Evolutionary conservation across 164 flowering plant genomes (phyloP).

Genomic region (Aristolochia contorta): DNA sequence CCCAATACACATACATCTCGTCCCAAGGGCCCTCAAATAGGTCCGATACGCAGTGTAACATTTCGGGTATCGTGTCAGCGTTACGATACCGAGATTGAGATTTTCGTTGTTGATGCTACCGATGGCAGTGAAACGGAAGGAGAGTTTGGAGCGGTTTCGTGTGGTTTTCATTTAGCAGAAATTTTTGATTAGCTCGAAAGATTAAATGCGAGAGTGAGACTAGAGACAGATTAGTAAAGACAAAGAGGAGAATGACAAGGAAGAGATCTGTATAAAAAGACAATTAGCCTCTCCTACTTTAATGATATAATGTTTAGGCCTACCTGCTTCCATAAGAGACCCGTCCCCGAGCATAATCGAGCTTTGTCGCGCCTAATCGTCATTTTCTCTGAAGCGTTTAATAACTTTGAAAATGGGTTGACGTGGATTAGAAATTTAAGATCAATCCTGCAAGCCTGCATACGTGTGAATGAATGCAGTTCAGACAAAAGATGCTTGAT

Average conservation of each 20-base stretch:
- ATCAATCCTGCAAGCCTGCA: neutral
- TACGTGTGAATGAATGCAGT: neutral
- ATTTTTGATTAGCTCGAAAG: slow-evolving; percentile 3
- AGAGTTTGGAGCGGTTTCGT: neutral
- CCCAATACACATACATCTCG: too few species aligned
- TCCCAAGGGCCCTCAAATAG: too few species aligned
- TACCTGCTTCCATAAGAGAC: slow-evolving; percentile 15
- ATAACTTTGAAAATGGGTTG: too few species aligned
- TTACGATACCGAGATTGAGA: too few species aligned
- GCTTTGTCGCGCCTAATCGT: too few species aligned
- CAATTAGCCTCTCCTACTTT: slow-evolving; percentile 13
- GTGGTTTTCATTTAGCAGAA: neutral
- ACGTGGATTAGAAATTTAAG: neutral
- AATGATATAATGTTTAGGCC: slow-evolving; percentile 6
- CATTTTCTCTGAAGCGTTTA: too few species aligned
- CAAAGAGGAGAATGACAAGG: slow-evolving; percentile 16
- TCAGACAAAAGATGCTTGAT: neutral
- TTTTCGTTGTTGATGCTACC: too few species aligned
- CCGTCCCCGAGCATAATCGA: too few species aligned
- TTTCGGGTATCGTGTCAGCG: too few species aligned
- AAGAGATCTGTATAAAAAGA: slow-evolving; percentile 23
- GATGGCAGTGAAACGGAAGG: too few species aligned
- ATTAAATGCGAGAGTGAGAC: slow-evolving; percentile 5
- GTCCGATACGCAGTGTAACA: too few species aligned
- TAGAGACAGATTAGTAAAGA: slow-evolving; percentile 13